Base-by-base conservation (phyloP, 169 alveolate species). In the Cyclospora cayetanensis region DNA sequence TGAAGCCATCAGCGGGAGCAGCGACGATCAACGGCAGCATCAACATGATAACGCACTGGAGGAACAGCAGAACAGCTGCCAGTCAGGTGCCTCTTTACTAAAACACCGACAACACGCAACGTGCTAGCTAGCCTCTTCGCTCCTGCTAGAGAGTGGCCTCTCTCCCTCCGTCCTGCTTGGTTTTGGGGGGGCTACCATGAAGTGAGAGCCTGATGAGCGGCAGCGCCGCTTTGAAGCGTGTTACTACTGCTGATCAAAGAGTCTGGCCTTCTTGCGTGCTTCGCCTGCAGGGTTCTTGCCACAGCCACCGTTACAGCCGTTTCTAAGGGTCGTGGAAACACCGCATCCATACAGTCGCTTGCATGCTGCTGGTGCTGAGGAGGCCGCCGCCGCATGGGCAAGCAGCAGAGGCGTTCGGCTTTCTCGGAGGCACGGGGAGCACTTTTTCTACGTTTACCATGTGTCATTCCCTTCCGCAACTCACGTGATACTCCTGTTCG, bases 381-480 rank as follows among this genome's bases (percentile, higher is more conserved):
- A 80, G 76, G 89, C 89, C 46, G 76, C 89, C 29, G 76, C 52
- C 22, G 89, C 89, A 22, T 80, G 89, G 89, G 89, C 89, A 35
- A 80, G 89, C 89, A 80, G 76, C 89, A 50, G 53, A 25, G 89
- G 89, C 15, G 50, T 80, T 2, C 41, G 50, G 53, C 89, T 80
- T 22, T 43, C 66, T 63, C 86, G 46, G 43, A 37, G 27, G 86
- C 89, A 80, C 76, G 76, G 52, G 87, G 76, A 80, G 76, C 89
- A 80, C 39, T 80, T 80, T 27, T 80, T 52, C 25, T 80, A 52
- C 41, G 89, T 53, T 7, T 31, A 80, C 43, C 74, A 80, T 22
- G 89, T 34, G 4, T 31, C 35, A 34, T 22, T 80, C 34, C 89
- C 89, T 50, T 70, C 89, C 34, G 89, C 89, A 3, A 50, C 89